phyloP scores from a whole-genome alignment of 1,284 basidiomycete species.

The Mycena sp. region DNA sequence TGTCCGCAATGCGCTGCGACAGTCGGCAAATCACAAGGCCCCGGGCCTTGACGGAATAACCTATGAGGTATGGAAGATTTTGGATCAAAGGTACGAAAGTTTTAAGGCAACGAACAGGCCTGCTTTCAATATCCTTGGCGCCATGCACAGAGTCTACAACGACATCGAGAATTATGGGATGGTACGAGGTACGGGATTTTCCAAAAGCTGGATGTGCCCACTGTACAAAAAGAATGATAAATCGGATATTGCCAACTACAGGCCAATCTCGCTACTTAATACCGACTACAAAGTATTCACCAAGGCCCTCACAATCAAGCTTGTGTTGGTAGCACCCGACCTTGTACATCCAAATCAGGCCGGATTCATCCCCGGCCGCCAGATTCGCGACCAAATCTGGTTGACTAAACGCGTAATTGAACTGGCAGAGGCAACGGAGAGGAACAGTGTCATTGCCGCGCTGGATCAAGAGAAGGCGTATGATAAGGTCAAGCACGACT shows the following conservation, averaged over 20 bases:
- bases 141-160: constrained; percentile 13
- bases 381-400: constrained; percentile 29
- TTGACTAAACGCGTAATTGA: constrained; percentile 28
- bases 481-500: neutral
- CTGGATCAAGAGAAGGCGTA: no score
- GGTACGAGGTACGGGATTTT: neutral
- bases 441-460: constrained; percentile 19
- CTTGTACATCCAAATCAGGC: constrained; percentile 31
- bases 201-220: neutral
- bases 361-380: constrained; percentile 30
- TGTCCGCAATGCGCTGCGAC: constrained; percentile 5
- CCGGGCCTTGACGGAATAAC: constrained; percentile 23
- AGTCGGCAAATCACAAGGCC: constrained; percentile 10
- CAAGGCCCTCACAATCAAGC: neutral
- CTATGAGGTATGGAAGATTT: constrained; percentile 17
- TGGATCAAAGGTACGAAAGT: neutral
- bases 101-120: neutral
- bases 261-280: no score
- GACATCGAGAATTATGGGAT: constrained; percentile 17
- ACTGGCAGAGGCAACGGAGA: constrained; percentile 29
- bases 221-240: no score
- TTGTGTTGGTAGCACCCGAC: constrained; percentile 13
- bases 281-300: no score
- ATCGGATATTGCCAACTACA: no score
- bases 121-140: neutral